Base-by-base conservation (phyloP, 257 asterid genomes). In the Plantago elongata region DNA sequence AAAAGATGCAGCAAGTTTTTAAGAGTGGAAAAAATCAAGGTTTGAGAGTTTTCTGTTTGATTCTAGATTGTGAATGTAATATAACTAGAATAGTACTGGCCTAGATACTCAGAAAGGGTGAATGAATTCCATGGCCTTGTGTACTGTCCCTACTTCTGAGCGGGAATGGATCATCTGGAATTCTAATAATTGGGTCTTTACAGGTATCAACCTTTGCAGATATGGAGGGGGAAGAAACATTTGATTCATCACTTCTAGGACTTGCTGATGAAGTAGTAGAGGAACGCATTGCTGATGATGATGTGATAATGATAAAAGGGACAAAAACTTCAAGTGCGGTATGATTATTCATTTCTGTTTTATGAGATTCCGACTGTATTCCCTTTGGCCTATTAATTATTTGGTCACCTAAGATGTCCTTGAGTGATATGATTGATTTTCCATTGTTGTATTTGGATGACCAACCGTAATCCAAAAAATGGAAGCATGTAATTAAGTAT, bases 181-280 rank as follows among this genome's bases (percentile, higher is more conserved):
- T 45, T 63, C 47, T 8, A 48, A 64, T 52, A 51, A 47, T 62
- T 64, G 15, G 60, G 66, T 51, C 12, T 34, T 7, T 71, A 38
- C 77, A 90, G 97, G 90, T 90, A 57, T 90, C 96, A 13, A 90
- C 96, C 27, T 87, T 90, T 64, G 97, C 97, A 3, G 97, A 87
- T 72, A 87, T 85, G 95, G 97, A 90, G 77, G 97, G 97, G 60
- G 97, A 85, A 43, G 97, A 90, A 83, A 84, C 97, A 57, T 87
- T 84, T 68, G 97, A 90, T 75, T 61, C 95, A 13, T 84, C 97
- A 54, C 65, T 85, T 70, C 81, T 90, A 57, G 97, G 97, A 68
- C 69, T 67, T 51, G 96, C 97, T 17, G 95, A 87, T 61, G 97
- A 90, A 83, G 97, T 90, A 59, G 90, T 81, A 74, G 97, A 90